Base-by-base conservation (phyloP, 108 stramenopile species). In the Cyclotella sp. region DNA sequence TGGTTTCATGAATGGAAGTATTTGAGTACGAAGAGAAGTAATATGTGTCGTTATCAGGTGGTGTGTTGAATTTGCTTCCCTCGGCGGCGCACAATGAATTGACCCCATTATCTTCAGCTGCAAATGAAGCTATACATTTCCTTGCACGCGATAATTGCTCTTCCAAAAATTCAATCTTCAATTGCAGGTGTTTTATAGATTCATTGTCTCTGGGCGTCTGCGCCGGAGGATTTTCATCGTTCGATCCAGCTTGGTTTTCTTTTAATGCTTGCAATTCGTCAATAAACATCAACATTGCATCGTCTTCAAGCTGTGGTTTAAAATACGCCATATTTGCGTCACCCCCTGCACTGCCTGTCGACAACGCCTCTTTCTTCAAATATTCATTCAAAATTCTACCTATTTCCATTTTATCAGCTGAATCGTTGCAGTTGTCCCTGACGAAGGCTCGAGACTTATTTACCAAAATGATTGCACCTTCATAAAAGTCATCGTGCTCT, bases 1-100 rank as follows among this genome's bases (percentile, higher is more conserved):
- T 95, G 15, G 91, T 93, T 67, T 95, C 91, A 73, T 96, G 95
- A 57, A 96, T 96, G 34, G 84, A 85, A 44, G 89, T 89, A 69
- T 92, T 86, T 24, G 87, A 88, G 66, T 96, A 96, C 15, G 81
- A 85, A 39, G 82, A 62, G 59, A 88, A 93, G 82, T 93, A 93
- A 54, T 89, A 88, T 9, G 83, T 75, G 49, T 85, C 87, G 52
- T 87, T 84, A 59, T 87, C 86, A 46, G 58, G 60, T 54, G 58
- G 60, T 54, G 28, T 43, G 11, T 24, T 57, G 45, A 24, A 57
- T 27, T 41, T 72, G 26, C 14, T 34, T 42, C 60, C 67, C 15
- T 15, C 39, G 28, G 40, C 45, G 30, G 45, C 18, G 16, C 8
- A 44, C 16, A 65, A 55, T 16, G 19, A 39, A 11, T 41, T 49